These are phyloP conservation scores for Fraxinus albicans DNA, from an alignment of 305 asterid genomes.

Conservation along the genomic window DNA sequence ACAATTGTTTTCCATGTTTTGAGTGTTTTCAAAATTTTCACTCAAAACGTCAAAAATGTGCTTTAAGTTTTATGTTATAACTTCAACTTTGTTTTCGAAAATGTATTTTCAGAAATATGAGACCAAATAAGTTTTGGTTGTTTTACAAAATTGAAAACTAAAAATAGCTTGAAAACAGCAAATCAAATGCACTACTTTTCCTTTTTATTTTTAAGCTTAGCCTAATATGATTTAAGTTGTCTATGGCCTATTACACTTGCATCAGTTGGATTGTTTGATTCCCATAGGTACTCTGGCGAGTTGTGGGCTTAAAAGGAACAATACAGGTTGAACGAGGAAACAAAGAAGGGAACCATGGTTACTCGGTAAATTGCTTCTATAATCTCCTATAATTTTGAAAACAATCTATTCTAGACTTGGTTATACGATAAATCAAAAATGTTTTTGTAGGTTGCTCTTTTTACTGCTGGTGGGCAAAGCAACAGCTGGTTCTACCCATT, in stretches of 20 bases:
- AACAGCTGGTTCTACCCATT: constrained; percentile 41
- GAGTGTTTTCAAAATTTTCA: not conserved
- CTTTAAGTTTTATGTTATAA: not conserved
- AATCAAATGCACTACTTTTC: not conserved
- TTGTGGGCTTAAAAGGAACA: constrained; percentile 87
- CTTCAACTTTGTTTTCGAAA: not conserved
- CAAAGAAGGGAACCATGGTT: constrained; percentile 79
- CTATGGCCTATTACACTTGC: constrained; percentile 11
- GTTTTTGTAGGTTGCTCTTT: constrained; percentile 51
- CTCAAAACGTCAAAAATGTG: too few species aligned
- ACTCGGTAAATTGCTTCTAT: constrained; percentile 44
- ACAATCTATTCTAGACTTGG: not conserved
- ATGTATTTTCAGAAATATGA: not conserved
- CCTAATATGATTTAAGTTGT: not conserved
- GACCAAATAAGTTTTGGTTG: not conserved
- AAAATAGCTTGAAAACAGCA: not conserved
- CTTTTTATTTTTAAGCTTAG: not conserved
- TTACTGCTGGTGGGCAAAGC: constrained; percentile 47
- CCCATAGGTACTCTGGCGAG: constrained; percentile 73
- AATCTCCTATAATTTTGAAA: constrained; percentile 3
- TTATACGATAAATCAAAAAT: constrained; percentile 23
- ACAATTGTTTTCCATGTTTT: not conserved
- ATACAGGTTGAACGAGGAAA: constrained; percentile 81
- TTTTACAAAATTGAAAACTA: not conserved
- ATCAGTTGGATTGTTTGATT: constrained; percentile 19